A percentile compares a stretch with the other conserved stretches of the same genome.
These are phyloP conservation scores for Cruciata laevipes DNA, from an alignment of 257 asterid species.

Conservation along the genomic window DNA sequence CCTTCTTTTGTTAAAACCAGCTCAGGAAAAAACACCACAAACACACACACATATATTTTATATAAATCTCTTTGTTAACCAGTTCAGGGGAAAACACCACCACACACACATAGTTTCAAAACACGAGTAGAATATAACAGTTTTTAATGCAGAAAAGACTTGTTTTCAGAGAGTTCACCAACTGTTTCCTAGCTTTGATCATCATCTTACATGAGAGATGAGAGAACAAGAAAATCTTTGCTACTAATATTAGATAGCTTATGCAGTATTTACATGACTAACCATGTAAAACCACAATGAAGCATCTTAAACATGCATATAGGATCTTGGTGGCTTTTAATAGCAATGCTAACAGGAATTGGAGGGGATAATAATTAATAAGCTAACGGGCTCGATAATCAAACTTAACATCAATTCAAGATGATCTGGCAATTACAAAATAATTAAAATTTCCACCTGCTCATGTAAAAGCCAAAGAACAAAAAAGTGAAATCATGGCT, in stretches of 20 bases:
- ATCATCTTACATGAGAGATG: not conserved
- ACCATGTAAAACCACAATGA: not conserved
- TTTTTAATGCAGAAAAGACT: not conserved
- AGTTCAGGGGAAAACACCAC: not conserved
- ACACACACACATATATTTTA: too few species aligned
- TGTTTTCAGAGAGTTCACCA: not conserved
- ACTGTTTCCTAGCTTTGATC: not conserved
- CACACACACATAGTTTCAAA: too few species aligned
- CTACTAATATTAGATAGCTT: not conserved
- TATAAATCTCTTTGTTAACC: too few species aligned
- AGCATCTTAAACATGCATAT: not conserved
- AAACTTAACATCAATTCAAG: not conserved
- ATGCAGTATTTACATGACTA: not conserved
- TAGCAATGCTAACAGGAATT: too few species aligned
- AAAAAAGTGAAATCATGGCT: not conserved
- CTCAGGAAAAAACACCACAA: constrained; percentile 1
- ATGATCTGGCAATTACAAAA: not conserved
- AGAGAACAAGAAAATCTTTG: not conserved
- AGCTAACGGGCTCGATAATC: not conserved
- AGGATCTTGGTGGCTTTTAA: not conserved
- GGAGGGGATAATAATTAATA: too few species aligned
- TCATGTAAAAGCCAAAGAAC: not conserved
- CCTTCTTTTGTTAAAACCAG: not conserved
- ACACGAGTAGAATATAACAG: too few species aligned
- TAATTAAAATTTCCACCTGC: not conserved